phyloP scores from a whole-genome alignment of 2,329 filamentous ascomycete species.

The Penicillium decumbens region DNA sequence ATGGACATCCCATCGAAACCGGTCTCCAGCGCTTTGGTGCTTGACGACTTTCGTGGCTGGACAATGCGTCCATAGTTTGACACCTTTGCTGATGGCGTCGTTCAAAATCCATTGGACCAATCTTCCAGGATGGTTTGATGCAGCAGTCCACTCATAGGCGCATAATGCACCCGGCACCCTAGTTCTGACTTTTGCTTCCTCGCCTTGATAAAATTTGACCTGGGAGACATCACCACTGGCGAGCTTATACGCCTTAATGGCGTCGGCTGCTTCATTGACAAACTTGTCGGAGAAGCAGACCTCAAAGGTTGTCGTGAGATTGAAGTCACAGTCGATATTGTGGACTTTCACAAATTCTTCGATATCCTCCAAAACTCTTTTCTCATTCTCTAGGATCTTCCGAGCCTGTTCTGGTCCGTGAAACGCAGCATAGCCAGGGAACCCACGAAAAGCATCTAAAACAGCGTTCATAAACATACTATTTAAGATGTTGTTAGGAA shows the following conservation, averaged over 20 bases:
- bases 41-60: not conserved
- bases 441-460: not conserved
- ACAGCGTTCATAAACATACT: not conserved
- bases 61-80: not conserved
- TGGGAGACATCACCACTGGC: not conserved
- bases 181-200: not conserved
- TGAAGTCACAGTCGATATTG: not conserved
- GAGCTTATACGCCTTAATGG: not conserved
- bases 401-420: not conserved
- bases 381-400: not conserved
- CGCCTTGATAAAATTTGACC: not conserved
- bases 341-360: not conserved
- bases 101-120: not conserved
- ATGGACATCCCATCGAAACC: not conserved
- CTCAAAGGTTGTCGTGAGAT: not conserved
- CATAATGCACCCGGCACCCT: not conserved
- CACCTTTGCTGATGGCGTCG: not conserved
- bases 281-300: not conserved
- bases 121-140: not conserved
- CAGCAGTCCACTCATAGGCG: not conserved
- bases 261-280: not conserved
- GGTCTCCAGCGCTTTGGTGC: not conserved
- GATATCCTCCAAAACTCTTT: not conserved
- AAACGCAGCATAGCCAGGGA: not conserved
- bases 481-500: not conserved